These are phyloP conservation scores for Digitaria exilis DNA, from an alignment of 202 grass and related monocot genomes.

Conservation along the genomic window DNA sequence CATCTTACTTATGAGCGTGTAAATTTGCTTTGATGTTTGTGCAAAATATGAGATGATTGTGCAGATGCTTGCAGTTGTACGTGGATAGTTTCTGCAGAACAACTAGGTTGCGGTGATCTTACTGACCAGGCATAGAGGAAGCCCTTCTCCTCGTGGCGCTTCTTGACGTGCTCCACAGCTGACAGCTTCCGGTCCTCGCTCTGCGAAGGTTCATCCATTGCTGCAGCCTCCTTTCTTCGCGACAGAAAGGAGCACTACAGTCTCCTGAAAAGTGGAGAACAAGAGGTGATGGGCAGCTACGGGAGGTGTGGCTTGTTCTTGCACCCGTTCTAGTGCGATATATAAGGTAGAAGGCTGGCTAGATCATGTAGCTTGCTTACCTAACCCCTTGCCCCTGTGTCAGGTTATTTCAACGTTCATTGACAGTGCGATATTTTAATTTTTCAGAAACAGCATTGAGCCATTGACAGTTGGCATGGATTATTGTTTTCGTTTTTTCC, in stretches of 20 bases:
- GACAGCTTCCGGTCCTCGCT: conserved; percentile 27
- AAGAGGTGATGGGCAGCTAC: neutral
- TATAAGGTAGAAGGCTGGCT: conserved; percentile 33
- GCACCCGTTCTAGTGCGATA: conserved; percentile 21
- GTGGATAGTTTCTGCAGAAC: neutral
- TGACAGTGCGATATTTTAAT: conserved; percentile 6
- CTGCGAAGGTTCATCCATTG: conserved; percentile 37
- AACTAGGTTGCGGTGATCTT: neutral
- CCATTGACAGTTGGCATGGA: neutral
- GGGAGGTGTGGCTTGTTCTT: conserved; percentile 19
- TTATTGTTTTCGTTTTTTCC: conserved; percentile 29
- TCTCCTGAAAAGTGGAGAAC: too few species aligned
- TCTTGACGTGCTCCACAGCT: conserved; percentile 57
- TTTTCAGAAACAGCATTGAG: neutral
- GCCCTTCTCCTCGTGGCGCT: conserved; percentile 60
- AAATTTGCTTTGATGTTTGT: neutral
- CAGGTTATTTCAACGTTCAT: conserved; percentile 17
- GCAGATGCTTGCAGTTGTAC: neutral
- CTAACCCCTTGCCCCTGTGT: neutral
- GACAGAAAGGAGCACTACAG: too few species aligned
- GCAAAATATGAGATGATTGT: neutral
- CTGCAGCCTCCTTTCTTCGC: neutral
- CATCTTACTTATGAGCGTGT: neutral
- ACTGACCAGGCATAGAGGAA: conserved; percentile 65
- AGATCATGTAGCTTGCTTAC: conserved; percentile 16